Evolutionary conservation across 2,329 filamentous ascomycete genomes (phyloP).

Genomic region (Sarocladiaceae sp.): DNA sequence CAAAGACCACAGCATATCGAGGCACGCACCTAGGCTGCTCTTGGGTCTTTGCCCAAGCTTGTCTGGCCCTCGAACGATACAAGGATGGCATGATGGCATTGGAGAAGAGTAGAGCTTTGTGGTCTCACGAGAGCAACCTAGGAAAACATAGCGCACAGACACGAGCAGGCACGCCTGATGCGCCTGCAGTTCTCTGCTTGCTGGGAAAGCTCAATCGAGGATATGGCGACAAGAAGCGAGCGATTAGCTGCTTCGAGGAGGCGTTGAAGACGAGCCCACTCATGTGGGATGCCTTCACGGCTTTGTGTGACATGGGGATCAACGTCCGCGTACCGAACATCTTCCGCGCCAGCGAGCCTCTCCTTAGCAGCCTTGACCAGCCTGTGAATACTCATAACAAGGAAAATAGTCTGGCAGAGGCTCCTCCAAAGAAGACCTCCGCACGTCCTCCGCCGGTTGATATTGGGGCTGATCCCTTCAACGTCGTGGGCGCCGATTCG

Average conservation of each 20-base stretch:
- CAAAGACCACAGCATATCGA: conserved; percentile 62
- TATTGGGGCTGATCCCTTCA: too few relatives aligned
- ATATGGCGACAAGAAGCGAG: conserved; percentile 76
- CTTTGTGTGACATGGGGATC: conserved; percentile 80
- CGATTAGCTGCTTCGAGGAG: conserved; percentile 80
- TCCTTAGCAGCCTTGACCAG: conserved; percentile 42
- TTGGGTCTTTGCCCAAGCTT: conserved; percentile 88
- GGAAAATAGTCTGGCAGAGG: conserved; percentile 29
- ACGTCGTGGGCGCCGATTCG: conserved; percentile 33
- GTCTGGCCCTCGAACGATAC: conserved; percentile 69
- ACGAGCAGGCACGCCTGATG: conserved; percentile 72
- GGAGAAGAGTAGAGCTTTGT: conserved; percentile 73
- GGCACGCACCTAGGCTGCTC: conserved; percentile 78
- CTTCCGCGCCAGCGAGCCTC: conserved; percentile 63
- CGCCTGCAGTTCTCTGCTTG: conserved; percentile 74
- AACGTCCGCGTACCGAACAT: conserved; percentile 77
- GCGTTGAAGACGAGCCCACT: conserved; percentile 86
- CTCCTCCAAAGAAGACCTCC: conserved; percentile 33
- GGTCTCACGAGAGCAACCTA: conserved; percentile 69
- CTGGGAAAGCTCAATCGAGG: conserved; percentile 82
- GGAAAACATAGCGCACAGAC: conserved; percentile 76
- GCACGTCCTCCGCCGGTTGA: conserved; percentile 28
- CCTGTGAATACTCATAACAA: conserved; percentile 9
- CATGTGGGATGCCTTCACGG: conserved; percentile 95
- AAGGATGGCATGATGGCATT: conserved; percentile 77